Base-by-base conservation (phyloP, 2,329 filamentous ascomycete genomes). In the Claviceps spartinae region DNA sequence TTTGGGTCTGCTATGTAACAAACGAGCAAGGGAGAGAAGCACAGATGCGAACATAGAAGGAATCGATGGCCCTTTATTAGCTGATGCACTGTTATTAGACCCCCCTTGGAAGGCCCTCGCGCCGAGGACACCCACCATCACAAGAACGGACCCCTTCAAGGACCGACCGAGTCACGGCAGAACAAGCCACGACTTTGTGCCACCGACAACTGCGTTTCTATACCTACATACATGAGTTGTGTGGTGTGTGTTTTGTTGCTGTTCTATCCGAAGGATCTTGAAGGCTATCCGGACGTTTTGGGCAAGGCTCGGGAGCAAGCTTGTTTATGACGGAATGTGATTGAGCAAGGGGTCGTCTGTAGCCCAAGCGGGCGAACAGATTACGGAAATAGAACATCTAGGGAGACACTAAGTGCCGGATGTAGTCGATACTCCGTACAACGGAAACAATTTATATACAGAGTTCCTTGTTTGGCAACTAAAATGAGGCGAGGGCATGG, bases 141-240 rank as follows among this genome's bases (percentile, higher is more conserved):
- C 20, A 45, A 34, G 41, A 50, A 41, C 38, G 45, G 26, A 43
- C 18, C 26, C 26, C 13, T 26, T 48, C 43, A 38, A 47, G 44
- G 37, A 44, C 14, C 14, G 30, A 34, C 30, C 3, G 30, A 34
- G 30, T 48, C 52, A 48, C 48, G 22, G 22, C 52, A 54, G 49
- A 51, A 41, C 49, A 51, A 34, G 49, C 49, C 30, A 48, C 46
- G 11, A 9, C 24, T 48, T 37, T 54, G 46, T 53, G 38, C 48
- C 46, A 54, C 52, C 41, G 18, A 45, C 20, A 30, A 30, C 30
- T 43, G 46, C 22, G 43, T 48, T n/a, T 18, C 46, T 24, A 5
- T 43, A 2, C n/a, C n/a, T 6, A 13, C 3, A 11, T 43, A 30
- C 26, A 30, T 34, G 9, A 11, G 30, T 34, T 34, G 30, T 34